Base-by-base conservation (phyloP, 805 yeast genomes). In the Wickerhamomyces chaumierensis region DNA sequence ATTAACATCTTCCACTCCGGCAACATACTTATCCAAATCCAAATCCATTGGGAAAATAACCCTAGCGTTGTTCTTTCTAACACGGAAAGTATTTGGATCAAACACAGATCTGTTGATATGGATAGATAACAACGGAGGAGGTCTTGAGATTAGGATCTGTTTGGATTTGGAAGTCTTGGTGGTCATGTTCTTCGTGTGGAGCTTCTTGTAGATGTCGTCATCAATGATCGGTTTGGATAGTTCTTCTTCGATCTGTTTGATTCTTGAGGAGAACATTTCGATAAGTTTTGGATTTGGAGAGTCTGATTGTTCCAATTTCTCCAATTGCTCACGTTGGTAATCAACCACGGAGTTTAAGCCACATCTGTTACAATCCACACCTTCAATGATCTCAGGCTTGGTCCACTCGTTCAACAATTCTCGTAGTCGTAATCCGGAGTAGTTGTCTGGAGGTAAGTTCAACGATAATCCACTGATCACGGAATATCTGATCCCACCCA, bases 31-130 rank as follows among this genome's bases (percentile, higher is more conserved):
- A 12, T 77, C 65, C 51, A 88, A 62, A 53, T 86, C 79, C 42
- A 90, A 62, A 34, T 68, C 64, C 33, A 73, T 52, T 3, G 94
- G 90, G 62, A 87, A 87, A 11, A 72, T 59, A n/a, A 90, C 90
- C 37, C 75, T 72, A 5, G 95, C 81, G 36, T 83, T 75, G 56
- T 88, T 88, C 56, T 90, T 90, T 46, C 84, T 73, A 20, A 86
- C 81, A 66, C 73, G 74, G 43, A 83, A 92, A 0, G 95, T 82
- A 40, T 74, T 65, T 39, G 92, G 84, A 57, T 90, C 96, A 58
- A 87, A 90, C 13, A 85, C 96, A 2, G 95, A 85, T 53, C 98
- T 73, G 57, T 90, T 90, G 45, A 90, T 81, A 57, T 92, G 97
- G 34, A 90, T 71, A 39, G 90, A 75, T 35, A 90, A 65, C 40